These are phyloP conservation scores for Pythium apleroticum DNA, from an alignment of 352 stramenopile species.

Conservation along the genomic window DNA sequence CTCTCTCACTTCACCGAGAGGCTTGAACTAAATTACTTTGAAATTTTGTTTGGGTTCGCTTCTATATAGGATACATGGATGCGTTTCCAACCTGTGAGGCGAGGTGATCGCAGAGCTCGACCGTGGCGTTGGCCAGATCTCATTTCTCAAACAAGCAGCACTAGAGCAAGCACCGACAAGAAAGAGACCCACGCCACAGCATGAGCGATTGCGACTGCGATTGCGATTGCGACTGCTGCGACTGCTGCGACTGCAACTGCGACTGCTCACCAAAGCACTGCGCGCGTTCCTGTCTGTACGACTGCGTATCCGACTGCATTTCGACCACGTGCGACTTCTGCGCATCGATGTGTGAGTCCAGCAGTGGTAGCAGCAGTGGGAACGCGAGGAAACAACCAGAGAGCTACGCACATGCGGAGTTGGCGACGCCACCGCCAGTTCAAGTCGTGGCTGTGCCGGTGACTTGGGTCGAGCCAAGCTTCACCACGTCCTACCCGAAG, in stretches of 20 bases:
- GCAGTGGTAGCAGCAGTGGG: not conserved
- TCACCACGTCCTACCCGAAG: not conserved
- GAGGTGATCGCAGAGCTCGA: too few species aligned
- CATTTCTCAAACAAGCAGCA: too few species aligned
- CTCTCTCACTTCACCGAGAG: too few species aligned
- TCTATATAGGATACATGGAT: too few species aligned
- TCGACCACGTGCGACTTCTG: not conserved
- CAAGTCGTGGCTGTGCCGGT: not conserved
- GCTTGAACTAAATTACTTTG: too few species aligned
- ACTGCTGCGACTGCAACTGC: not conserved
- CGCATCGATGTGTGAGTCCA: too few species aligned
- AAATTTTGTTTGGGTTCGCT: too few species aligned
- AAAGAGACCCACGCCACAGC: not conserved
- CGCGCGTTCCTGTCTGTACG: too few species aligned
- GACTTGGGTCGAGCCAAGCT: not conserved
- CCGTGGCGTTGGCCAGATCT: too few species aligned
- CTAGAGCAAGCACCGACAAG: not conserved
- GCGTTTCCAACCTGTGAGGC: too few species aligned
- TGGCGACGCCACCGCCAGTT: not conserved
- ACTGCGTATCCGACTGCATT: not conserved
- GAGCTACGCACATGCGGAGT: not conserved
- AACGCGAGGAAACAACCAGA: not conserved
- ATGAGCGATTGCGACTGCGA: not conserved
- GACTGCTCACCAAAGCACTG: too few species aligned
- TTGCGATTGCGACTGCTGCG: too few species aligned